Percentiles rank a stretch among this genome's conserved stretches.
phyloP scores from a whole-genome alignment of 2,329 filamentous ascomycete species.

The Hypoxylon rubiginosum region DNA sequence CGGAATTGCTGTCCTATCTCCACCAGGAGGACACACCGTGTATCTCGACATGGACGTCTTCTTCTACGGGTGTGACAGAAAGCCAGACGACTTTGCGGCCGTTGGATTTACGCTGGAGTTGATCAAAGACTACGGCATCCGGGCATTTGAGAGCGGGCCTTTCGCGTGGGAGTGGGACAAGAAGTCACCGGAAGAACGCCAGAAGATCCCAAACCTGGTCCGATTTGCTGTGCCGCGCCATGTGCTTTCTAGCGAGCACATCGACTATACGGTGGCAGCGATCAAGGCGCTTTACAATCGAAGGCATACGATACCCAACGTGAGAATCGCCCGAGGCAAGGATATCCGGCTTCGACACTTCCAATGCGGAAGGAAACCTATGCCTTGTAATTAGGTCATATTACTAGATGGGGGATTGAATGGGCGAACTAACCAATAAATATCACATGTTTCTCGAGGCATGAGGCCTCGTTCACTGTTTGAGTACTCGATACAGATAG shows the following conservation, averaged over 20 bases:
- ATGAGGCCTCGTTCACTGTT: too few species aligned
- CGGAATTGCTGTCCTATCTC: not conserved
- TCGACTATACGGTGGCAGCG: slow-evolving; percentile 39
- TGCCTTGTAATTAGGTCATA: slow-evolving; percentile 21
- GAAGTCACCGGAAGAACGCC: slow-evolving; percentile 27
- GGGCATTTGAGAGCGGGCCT: not conserved
- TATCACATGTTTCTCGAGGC: too few species aligned
- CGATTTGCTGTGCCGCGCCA: slow-evolving; percentile 42
- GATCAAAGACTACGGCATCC: slow-evolving; percentile 5
- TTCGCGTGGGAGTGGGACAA: slow-evolving; percentile 41
- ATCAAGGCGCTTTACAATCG: slow-evolving; percentile 36
- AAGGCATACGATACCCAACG: slow-evolving; percentile 40
- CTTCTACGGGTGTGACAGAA: slow-evolving; percentile 37
- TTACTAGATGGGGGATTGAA: too few species aligned
- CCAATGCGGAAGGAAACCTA: slow-evolving; percentile 33
- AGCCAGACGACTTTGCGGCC: slow-evolving; percentile 11
- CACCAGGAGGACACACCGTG: slow-evolving; percentile 41
- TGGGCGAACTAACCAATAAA: too few species aligned
- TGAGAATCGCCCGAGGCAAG: slow-evolving; percentile 38
- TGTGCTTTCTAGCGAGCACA: slow-evolving; percentile 40
- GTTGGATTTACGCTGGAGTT: slow-evolving; percentile 1
- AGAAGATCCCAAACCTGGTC: slow-evolving; percentile 14
- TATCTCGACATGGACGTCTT: slow-evolving; percentile 44
- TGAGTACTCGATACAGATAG: too few species aligned
- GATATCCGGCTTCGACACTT: slow-evolving; percentile 42